Base-by-base conservation (phyloP, 441 rosid genomes). In the Syzygium malaccense region DNA sequence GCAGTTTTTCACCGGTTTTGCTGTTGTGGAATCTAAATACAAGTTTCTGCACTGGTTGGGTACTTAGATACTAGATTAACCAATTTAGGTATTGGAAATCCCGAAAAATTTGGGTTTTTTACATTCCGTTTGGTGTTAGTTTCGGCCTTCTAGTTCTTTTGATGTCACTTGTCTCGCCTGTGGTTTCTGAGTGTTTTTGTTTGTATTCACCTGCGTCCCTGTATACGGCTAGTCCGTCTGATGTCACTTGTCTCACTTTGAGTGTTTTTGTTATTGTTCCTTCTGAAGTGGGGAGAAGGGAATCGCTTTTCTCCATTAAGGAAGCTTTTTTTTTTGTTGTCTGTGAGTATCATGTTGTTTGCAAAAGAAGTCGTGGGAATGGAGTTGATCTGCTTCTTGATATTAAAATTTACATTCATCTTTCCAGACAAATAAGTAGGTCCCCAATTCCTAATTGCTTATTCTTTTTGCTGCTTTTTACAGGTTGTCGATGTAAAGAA, bases 401-500 rank as follows among this genome's bases (percentile, higher is more conserved):
- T 71, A 20, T 37, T 20, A 71, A 37, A 71, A 71, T 9, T 37
- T 71, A 1, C 83, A 37, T 26, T n/a, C 17, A 28, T 85, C 15
- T 45, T n/a, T 80, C 55, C 32, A 23, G 55, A 41, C 28, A 80
- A 48, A 53, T 8, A 85, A 53, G 56, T 55, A 53, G 28, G 55
- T 51, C 3, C 58, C 45, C 18, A 14, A 53, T 85, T 41, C 45
- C 87, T 30, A 41, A 33, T 85, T 55, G 66, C 64, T 85, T 51
- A 58, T 32, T 55, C 32, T 71, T 23, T n/a, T 86, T 54, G 51
- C 48, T 56, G 28, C 85, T 87, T 54, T 78, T 84, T 37, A 62
- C 90, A 96, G 99, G 93, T 97, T 53, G 90, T 91, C 66, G 97
- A 94, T 90, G 97, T 94, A 85, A 96, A 97, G 89, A 92, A 92